Evolutionary conservation across 257 asterid species (phyloP).

Genomic region (Rhazya stricta): DNA sequence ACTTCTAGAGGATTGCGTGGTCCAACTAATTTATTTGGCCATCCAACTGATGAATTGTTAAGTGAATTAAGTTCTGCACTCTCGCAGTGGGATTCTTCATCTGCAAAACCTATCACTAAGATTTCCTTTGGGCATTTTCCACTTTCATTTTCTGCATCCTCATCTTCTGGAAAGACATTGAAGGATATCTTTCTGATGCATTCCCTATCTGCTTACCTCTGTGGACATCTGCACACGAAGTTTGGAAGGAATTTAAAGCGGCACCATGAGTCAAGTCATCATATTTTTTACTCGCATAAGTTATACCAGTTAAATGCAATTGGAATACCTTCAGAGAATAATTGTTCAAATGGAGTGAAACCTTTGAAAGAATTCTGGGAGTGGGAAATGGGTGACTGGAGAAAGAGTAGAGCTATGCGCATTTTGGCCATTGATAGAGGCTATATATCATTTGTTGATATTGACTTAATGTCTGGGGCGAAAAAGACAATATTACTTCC

Average conservation of each 20-base stretch:
- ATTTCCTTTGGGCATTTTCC: constrained; percentile 90
- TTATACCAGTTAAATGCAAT: constrained; percentile 65
- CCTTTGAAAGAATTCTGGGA: constrained; percentile 73
- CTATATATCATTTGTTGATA: constrained; percentile 62
- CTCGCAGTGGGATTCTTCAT: constrained; percentile 56
- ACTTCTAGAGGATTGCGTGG: constrained; percentile 71
- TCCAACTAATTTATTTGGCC: constrained; percentile 95
- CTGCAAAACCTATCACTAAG: constrained; percentile 48
- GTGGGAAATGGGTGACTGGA: constrained; percentile 98
- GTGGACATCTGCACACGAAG: constrained; percentile 85
- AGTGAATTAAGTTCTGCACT: constrained; percentile 60
- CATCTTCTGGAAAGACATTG: constrained; percentile 69
- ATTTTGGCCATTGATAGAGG: constrained; percentile 82
- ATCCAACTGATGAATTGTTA: constrained; percentile 77
- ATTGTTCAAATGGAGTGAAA: constrained; percentile 32
- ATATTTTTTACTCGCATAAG: constrained; percentile 24
- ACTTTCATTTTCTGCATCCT: constrained; percentile 75
- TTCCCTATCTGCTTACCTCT: constrained; percentile 63
- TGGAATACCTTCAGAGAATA: constrained; percentile 25
- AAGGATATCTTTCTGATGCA: constrained; percentile 45
- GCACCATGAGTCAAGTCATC: constrained; percentile 45
- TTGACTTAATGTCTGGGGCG: constrained; percentile 52
- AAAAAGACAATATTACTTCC: constrained; percentile 69
- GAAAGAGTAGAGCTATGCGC: constrained; percentile 73
- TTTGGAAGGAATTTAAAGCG: constrained; percentile 83